phyloP scores from a whole-genome alignment of 495 filamentous ascomycete species.

The Podospora fimiseda region DNA sequence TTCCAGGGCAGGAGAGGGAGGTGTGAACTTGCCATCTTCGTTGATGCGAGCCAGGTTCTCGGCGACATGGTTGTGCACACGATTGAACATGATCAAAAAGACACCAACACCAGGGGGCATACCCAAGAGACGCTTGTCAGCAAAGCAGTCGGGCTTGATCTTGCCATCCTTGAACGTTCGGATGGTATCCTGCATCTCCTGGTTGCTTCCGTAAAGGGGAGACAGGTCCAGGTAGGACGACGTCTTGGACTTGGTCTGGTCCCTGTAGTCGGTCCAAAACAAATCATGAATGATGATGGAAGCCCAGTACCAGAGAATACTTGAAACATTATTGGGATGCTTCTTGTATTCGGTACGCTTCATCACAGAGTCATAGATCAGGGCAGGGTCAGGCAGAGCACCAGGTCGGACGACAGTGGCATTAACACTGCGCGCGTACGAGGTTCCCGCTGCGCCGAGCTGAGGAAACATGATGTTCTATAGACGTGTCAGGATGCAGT shows the following conservation, averaged over 20 bases:
- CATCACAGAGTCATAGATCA: slow-evolving; percentile 69
- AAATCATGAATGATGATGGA: slow-evolving; percentile 76
- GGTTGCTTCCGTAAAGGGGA: slow-evolving; percentile 79
- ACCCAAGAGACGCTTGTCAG: slow-evolving; percentile 68
- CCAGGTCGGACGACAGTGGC: slow-evolving; percentile 57
- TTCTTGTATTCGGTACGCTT: slow-evolving; percentile 40
- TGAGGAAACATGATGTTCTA: slow-evolving; percentile 40
- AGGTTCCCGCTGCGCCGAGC: slow-evolving; percentile 39
- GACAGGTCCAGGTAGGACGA: slow-evolving; percentile 82
- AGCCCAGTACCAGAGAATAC: slow-evolving; percentile 82
- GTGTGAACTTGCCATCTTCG: slow-evolving; percentile 62
- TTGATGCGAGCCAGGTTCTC: slow-evolving; percentile 64
- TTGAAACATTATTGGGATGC: slow-evolving; percentile 69
- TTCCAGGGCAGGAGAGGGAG: slow-evolving; percentile 43
- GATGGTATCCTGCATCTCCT: slow-evolving; percentile 66
- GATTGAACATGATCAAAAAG: slow-evolving; percentile 65
- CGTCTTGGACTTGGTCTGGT: slow-evolving; percentile 56
- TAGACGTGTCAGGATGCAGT: neutral
- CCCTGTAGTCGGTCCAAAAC: slow-evolving; percentile 37
- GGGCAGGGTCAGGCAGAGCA: slow-evolving; percentile 64
- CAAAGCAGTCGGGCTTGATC: slow-evolving; percentile 77
- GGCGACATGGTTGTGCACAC: slow-evolving; percentile 78
- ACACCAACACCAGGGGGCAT: slow-evolving; percentile 80
- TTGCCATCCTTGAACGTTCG: slow-evolving; percentile 76
- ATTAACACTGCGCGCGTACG: slow-evolving; percentile 69